Evolutionary conservation across 805 yeast species (phyloP).

Genomic region (Saturnispora dispora): DNA sequence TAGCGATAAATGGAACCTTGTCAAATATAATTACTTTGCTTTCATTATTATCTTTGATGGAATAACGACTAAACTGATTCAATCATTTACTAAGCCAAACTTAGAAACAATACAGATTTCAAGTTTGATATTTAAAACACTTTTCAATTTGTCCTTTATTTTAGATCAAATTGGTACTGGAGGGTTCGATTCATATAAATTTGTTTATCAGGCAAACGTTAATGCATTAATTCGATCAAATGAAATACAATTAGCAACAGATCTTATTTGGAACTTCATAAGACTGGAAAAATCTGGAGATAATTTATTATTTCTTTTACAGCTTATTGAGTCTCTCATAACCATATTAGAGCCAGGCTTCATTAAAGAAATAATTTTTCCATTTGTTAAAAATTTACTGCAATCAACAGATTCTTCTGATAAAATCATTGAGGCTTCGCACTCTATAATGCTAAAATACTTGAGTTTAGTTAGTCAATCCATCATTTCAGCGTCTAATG

Average conservation of each 20-base stretch:
- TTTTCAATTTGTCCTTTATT: slow-evolving; percentile 40
- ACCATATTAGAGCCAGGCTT: slow-evolving; percentile 28
- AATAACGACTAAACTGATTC: slow-evolving; percentile 19
- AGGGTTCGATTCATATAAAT: slow-evolving; percentile 56
- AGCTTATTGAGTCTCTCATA: slow-evolving; percentile 38
- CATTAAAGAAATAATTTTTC: slow-evolving; percentile 20
- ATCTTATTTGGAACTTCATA: slow-evolving; percentile 17
- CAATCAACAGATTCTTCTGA: slow-evolving; percentile 18
- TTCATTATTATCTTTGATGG: slow-evolving; percentile 45
- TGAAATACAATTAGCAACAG: slow-evolving; percentile 18
- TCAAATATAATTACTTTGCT: slow-evolving; percentile 34
- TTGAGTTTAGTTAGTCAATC: slow-evolving; percentile 18
- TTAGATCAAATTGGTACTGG: slow-evolving; percentile 50
- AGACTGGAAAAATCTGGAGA: slow-evolving; percentile 15
- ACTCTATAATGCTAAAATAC: slow-evolving; percentile 43
- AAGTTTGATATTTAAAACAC: slow-evolving; percentile 23
- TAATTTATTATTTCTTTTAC: slow-evolving; percentile 37
- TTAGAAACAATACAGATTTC: neutral
- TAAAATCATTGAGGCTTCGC: slow-evolving; percentile 47
- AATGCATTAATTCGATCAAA: slow-evolving; percentile 20
- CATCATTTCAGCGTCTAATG: neutral
- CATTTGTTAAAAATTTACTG: slow-evolving; percentile 20
- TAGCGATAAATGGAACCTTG: slow-evolving; percentile 18
- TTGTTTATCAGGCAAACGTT: slow-evolving; percentile 37
- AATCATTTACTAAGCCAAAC: slow-evolving; percentile 19